phyloP scores from a whole-genome alignment of 768 basidiomycete species.

The Pisolithus tinctorius region DNA sequence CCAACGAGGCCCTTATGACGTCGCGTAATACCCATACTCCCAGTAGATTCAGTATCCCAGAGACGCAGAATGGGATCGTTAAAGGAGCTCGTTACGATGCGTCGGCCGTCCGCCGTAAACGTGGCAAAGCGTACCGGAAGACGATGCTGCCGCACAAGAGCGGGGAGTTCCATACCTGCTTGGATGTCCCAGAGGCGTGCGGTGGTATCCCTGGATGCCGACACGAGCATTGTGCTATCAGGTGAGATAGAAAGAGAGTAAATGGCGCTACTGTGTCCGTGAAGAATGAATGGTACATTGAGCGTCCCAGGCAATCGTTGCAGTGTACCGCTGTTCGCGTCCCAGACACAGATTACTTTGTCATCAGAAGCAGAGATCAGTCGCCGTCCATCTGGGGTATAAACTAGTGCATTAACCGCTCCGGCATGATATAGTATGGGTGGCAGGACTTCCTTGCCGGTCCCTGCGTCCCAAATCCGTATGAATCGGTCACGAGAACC shows the following conservation, averaged over 20 bases:
- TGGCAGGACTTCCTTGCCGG: conserved; percentile 11
- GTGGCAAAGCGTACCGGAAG: conserved; percentile 17
- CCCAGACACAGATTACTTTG: conserved; percentile 24
- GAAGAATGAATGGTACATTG: conserved; percentile 9
- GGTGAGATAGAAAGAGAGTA: conserved; percentile 26
- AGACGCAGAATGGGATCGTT: conserved; percentile 22
- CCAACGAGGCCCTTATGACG: conserved; percentile 24
- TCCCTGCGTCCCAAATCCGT: conserved; percentile 20
- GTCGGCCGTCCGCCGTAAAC: conserved; percentile 23
- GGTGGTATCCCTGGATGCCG: conserved; percentile 25
- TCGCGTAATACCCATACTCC: conserved; percentile 17
- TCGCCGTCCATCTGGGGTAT: conserved; percentile 23
- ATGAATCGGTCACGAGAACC: conserved; percentile 25
- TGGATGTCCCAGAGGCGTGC: conserved; percentile 24
- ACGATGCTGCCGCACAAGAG: conserved; percentile 23
- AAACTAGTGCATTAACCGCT: conserved; percentile 18
- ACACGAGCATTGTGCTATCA: conserved; percentile 21
- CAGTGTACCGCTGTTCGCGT: conserved; percentile 14
- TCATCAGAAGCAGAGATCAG: conserved; percentile 28
- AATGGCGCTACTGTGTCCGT: conserved; percentile 18
- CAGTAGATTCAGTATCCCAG: conserved; percentile 25
- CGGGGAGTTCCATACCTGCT: conserved; percentile 13
- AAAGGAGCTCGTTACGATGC: conserved; percentile 21
- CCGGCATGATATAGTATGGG: conserved; percentile 15
- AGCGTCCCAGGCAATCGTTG: conserved; percentile 5